Evolutionary conservation across 495 filamentous ascomycete species (phyloP).

Genomic region (Aspergillus ellipticus): DNA sequence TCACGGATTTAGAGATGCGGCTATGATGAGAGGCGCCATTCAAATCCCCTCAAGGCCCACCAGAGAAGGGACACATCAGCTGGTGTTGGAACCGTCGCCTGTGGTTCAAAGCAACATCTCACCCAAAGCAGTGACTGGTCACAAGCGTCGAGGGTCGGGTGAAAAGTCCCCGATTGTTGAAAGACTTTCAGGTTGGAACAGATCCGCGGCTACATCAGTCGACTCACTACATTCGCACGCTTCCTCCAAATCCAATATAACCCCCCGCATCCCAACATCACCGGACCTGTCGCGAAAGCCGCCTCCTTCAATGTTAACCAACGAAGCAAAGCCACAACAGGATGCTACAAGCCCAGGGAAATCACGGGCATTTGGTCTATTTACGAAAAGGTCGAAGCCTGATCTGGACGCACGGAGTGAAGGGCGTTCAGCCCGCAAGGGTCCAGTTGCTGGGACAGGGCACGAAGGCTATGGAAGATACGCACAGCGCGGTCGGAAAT

Average conservation of each 20-base stretch:
- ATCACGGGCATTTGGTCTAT: slow-evolving; percentile 68
- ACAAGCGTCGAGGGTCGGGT: slow-evolving; percentile 41
- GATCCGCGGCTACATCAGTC: slow-evolving; percentile 33
- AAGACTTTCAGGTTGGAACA: slow-evolving; percentile 12
- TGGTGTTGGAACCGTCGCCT: slow-evolving; percentile 59
- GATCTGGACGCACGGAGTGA: slow-evolving; percentile 52
- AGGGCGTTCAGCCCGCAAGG: slow-evolving; percentile 63
- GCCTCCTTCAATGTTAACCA: slow-evolving; percentile 27
- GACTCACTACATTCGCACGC: slow-evolving; percentile 36
- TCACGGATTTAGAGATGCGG: background rate
- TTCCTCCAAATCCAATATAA: slow-evolving; percentile 33
- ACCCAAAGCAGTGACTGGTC: slow-evolving; percentile 34
- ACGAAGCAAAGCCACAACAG: slow-evolving; percentile 14
- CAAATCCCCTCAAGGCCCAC: slow-evolving; percentile 63
- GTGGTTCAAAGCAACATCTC: slow-evolving; percentile 76
- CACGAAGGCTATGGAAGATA: slow-evolving; percentile 93
- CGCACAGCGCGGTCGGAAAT: slow-evolving; percentile 45
- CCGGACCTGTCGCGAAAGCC: slow-evolving; percentile 30
- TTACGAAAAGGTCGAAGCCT: slow-evolving; percentile 68
- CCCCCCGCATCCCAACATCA: slow-evolving; percentile 39
- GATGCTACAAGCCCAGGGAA: slow-evolving; percentile 27
- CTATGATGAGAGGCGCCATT: background rate
- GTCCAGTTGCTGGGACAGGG: slow-evolving; percentile 87
- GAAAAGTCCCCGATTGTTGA: slow-evolving; percentile 25
- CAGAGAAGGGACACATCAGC: slow-evolving; percentile 70